A percentile compares a stretch with the other conserved stretches of the same genome.
These are phyloP conservation scores for Miamiensis avidus DNA, from an alignment of 169 alveolate genomes.

Conservation along the genomic window DNA sequence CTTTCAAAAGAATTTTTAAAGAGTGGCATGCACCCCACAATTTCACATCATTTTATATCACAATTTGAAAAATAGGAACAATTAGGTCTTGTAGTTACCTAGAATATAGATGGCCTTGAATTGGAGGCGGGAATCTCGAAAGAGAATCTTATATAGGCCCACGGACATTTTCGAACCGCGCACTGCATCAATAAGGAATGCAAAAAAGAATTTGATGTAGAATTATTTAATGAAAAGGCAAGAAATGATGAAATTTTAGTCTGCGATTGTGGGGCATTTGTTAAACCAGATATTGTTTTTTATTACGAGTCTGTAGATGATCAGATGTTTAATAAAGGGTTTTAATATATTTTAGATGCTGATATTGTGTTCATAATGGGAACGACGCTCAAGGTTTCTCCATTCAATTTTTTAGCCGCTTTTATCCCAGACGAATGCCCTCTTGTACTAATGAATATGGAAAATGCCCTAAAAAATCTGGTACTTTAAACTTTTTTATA, in stretches of 20 bases:
- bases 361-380: conserved; percentile 28
- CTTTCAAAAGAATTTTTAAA: conserved; percentile 66
- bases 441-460: conserved; percentile 8
- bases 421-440: background rate
- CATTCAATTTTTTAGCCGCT: conserved; percentile 13
- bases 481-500: too few relatives aligned
- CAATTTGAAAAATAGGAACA: conserved; percentile 42
- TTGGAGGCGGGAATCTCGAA: conserved; percentile 67
- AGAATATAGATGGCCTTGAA: conserved; percentile 86
- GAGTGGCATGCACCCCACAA: conserved; percentile 69
- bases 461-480: too few relatives aligned
- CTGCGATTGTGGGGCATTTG: conserved; percentile 74
- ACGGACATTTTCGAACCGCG: conserved; percentile 73
- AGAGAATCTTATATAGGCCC: conserved; percentile 69
- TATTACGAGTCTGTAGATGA: conserved; percentile 81
- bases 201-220: conserved; percentile 48
- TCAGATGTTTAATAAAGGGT: conserved; percentile 27
- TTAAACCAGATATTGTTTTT: conserved; percentile 80
- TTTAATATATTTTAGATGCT: conserved; percentile 3
- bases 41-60: conserved; percentile 67
- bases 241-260: conserved; percentile 50
- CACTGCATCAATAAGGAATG: conserved; percentile 78
- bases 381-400: conserved; percentile 12
- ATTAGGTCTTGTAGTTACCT: conserved; percentile 54
- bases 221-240: conserved; percentile 46